Conservation (phyloP, 768 basidiomycete genomes). For the Collybiopsis confluens region DNA sequence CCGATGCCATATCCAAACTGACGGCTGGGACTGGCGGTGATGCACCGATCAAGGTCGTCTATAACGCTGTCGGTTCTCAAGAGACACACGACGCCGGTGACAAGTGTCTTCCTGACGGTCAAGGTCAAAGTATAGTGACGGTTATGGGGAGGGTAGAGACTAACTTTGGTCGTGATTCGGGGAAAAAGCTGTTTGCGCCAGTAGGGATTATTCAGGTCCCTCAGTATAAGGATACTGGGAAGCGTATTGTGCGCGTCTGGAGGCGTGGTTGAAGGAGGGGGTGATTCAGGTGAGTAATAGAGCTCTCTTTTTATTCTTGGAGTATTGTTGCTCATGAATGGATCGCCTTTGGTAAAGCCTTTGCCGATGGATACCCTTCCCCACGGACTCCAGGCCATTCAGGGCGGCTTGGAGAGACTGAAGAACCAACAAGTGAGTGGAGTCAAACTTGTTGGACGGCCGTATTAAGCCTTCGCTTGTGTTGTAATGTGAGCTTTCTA, state of each 20-base stretch:
- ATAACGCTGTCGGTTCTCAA: background rate
- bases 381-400: conserved; percentile 34
- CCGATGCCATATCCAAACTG: background rate
- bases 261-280: background rate
- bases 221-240: background rate
- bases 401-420: conserved; percentile 30
- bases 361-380: conserved; percentile 36
- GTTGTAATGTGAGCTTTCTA: too few species aligned
- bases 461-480: too few species aligned
- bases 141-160: too few species aligned
- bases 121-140: background rate
- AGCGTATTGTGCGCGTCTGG: background rate
- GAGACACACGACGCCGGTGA: background rate
- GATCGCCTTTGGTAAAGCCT: conserved; percentile 22
- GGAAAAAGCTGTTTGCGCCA: background rate
- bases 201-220: background rate
- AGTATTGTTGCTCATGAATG: background rate
- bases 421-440: conserved; percentile 35
- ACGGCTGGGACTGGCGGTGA: too few species aligned
- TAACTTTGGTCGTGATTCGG: too few species aligned
- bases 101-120: background rate
- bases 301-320: background rate
- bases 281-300: conserved; percentile 1
- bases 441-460: conserved; percentile 37
- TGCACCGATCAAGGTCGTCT: background rate